Conservation (phyloP, 2,329 filamentous ascomycete species). For the Phyllosticta ampelicida region DNA sequence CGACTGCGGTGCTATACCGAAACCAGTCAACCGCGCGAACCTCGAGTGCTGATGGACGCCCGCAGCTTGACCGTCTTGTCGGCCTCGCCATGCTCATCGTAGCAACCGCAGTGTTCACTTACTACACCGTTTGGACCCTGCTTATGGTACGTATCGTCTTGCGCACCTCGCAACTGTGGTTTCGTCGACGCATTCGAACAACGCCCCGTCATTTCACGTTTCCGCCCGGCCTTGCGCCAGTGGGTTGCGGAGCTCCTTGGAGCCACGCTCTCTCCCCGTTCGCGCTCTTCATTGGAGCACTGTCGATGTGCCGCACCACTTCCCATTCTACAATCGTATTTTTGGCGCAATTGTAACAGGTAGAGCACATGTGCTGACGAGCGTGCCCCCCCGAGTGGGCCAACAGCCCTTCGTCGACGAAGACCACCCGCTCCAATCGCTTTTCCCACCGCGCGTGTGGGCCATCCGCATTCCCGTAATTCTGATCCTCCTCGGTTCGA, state of each 20-base stretch:
- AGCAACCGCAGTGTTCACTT: constrained; percentile 65
- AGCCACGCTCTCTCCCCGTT: neutral
- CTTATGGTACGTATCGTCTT: constrained; percentile 60
- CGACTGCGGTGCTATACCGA: neutral
- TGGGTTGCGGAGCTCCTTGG: neutral
- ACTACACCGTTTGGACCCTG: constrained; percentile 97
- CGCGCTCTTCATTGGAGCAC: neutral
- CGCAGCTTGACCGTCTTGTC: constrained; percentile 79
- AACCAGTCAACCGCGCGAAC: neutral
- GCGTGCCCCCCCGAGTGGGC: neutral
- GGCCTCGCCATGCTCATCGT: constrained; percentile 66
- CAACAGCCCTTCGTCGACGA: constrained; percentile 88
- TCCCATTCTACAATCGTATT: neutral
- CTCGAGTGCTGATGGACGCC: neutral
- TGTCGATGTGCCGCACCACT: neutral
- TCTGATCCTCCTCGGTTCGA: constrained; percentile 79
- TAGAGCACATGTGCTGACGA: neutral
- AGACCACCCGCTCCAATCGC: constrained; percentile 81
- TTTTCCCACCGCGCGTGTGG: constrained; percentile 97
- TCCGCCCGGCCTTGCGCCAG: neutral
- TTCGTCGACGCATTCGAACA: constrained; percentile 5
- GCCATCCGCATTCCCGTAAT: constrained; percentile 98
- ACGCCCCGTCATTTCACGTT: neutral
- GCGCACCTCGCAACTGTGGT: constrained; percentile 12
- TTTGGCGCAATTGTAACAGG: neutral